These are phyloP conservation scores for Malassezia japonica DNA, from an alignment of 1,284 basidiomycete species.

Conservation along the genomic window DNA sequence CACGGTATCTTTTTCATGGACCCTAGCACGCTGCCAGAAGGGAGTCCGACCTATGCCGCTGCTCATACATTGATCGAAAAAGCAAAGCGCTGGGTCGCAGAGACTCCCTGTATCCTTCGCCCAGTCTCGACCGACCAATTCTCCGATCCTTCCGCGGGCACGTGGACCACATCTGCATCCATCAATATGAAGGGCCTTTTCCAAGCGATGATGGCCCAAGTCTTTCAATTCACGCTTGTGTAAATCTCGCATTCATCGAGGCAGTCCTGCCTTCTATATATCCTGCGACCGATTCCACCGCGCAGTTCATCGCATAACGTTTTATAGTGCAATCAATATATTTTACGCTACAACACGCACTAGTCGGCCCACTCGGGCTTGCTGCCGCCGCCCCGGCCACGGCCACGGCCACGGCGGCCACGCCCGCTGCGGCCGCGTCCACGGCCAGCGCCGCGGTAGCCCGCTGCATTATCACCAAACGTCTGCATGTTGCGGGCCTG, in stretches of 20 bases:
- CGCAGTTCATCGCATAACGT: too few species aligned
- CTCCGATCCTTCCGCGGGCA: neutral
- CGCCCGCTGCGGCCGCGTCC: conserved; percentile 1
- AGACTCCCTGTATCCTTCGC: neutral
- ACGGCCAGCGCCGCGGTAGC: conserved; percentile 2
- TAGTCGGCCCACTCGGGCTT: conserved; percentile 15
- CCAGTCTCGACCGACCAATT: neutral
- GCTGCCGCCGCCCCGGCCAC: conserved; percentile 1
- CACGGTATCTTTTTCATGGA: neutral
- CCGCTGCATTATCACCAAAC: conserved; percentile 36
- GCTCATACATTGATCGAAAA: neutral
- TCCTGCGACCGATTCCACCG: too few species aligned
- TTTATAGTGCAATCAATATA: too few species aligned
- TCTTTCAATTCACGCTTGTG: neutral
- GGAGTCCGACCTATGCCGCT: neutral
- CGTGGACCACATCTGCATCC: neutral
- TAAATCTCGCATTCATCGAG: neutral
- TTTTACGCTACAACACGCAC: too few species aligned
- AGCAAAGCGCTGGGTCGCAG: neutral
- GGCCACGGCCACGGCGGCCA: conserved; percentile 8
- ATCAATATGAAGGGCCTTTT: neutral
- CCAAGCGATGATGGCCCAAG: neutral
- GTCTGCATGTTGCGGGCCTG: conserved; percentile 42
- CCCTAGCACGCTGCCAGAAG: neutral
- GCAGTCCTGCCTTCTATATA: too few species aligned